phyloP scores from a whole-genome alignment of 371 early-diverging fungal genomes.

The Aphelidium insulamus region DNA sequence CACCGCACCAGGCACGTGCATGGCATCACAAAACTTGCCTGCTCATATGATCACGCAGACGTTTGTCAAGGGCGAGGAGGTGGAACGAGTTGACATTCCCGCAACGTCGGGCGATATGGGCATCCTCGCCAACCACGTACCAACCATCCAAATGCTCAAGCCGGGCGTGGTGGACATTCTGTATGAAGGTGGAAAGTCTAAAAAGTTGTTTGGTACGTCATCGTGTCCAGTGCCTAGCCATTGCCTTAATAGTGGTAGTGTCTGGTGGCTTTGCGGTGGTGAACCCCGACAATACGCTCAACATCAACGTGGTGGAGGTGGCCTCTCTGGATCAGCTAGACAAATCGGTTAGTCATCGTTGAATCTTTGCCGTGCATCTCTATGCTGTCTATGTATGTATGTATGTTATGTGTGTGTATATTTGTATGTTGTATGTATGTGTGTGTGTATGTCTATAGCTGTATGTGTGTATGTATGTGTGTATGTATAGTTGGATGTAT shows the following conservation, averaged over 20 bases:
- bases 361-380: neutral
- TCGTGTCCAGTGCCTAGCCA: no score
- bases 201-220: constrained; percentile 76
- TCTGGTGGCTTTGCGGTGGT: constrained; percentile 91
- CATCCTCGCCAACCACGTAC: constrained; percentile 94
- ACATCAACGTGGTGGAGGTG: constrained; percentile 94
- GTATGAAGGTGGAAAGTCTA: constrained; percentile 40
- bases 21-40: neutral
- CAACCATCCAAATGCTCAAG: constrained; percentile 84
- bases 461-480: no score
- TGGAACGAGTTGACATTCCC: constrained; percentile 82
- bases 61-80: constrained; percentile 47
- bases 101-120: constrained; percentile 92
- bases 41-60: constrained; percentile 12
- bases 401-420: no score
- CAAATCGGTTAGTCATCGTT: constrained; percentile 7
- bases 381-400: neutral
- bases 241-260: constrained; percentile 21
- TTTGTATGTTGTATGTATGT: no score
- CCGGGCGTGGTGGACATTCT: constrained; percentile 77
- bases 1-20: constrained; percentile 61
- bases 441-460: no score
- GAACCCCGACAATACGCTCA: constrained; percentile 85
- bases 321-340: constrained; percentile 69
- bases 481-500: no score